Conservation (phyloP, 371 early-diverging fungal species). For the Mucor mucedo region DNA sequence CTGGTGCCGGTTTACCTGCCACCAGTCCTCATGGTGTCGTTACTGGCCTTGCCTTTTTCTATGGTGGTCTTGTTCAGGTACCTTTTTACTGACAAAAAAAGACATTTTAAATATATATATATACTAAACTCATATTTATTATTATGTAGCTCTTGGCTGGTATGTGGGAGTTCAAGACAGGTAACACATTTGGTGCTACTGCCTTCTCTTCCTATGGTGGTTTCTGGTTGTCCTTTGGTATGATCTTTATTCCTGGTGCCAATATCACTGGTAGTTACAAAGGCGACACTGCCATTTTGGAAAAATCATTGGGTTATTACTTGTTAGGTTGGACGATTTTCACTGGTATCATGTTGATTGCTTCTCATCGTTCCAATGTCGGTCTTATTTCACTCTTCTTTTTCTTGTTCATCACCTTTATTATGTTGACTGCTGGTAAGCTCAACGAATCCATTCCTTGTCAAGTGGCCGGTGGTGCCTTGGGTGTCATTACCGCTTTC, state of each 20-base stretch:
- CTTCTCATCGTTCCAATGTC: conserved; percentile 66
- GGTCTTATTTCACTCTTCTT: conserved; percentile 68
- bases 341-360: conserved; percentile 71
- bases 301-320: conserved; percentile 71
- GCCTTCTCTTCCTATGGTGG: conserved; percentile 79
- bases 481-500: conserved; percentile 70
- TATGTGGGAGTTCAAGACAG: conserved; percentile 77
- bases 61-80: conserved; percentile 81
- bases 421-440: conserved; percentile 63
- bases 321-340: conserved; percentile 75
- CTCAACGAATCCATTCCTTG: conserved; percentile 37
- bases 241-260: conserved; percentile 62
- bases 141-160: conserved; percentile 64
- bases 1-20: conserved; percentile 67
- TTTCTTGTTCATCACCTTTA: conserved; percentile 68
- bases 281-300: conserved; percentile 44
- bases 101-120: conserved; percentile 7
- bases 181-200: conserved; percentile 86
- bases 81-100: too few relatives aligned
- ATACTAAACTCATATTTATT: conserved; percentile 4
- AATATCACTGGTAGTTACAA: conserved; percentile 50
- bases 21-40: conserved; percentile 62
- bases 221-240: conserved; percentile 76
- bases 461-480: conserved; percentile 64
- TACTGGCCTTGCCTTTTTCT: conserved; percentile 75